These are phyloP conservation scores for Ophiocordyceps robertsii DNA, from an alignment of 2,329 filamentous ascomycete species.

Conservation along the genomic window DNA sequence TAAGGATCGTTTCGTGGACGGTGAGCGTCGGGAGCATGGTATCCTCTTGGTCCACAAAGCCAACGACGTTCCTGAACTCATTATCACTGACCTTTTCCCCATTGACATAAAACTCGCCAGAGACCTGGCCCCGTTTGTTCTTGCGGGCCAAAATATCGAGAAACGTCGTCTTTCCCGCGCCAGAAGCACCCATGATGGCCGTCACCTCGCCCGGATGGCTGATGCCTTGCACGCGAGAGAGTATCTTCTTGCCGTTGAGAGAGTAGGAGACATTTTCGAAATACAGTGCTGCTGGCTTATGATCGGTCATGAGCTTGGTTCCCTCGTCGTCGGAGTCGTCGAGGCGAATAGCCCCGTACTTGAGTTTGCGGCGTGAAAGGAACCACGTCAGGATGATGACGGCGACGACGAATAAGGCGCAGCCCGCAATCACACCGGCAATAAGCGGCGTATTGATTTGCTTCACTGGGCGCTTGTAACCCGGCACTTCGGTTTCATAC, in stretches of 20 bases:
- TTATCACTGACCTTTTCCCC: slow-evolving; percentile 75
- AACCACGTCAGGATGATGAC: slow-evolving; percentile 80
- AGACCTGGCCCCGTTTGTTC: slow-evolving; percentile 75
- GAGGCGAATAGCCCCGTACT: slow-evolving; percentile 62
- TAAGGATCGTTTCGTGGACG: slow-evolving; percentile 94
- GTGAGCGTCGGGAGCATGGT: slow-evolving; percentile 92
- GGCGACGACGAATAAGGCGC: slow-evolving; percentile 76
- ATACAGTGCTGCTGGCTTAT: slow-evolving; percentile 78
- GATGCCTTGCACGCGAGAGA: slow-evolving; percentile 66
- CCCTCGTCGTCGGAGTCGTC: slow-evolving; percentile 86
- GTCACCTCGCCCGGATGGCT: slow-evolving; percentile 93
- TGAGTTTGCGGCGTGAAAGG: slow-evolving; percentile 59
- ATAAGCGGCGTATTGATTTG: slow-evolving; percentile 96
- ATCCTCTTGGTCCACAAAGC: slow-evolving; percentile 97
- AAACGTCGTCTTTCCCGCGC: slow-evolving; percentile 94
- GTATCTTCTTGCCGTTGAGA: slow-evolving; percentile 77
- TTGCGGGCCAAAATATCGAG: slow-evolving; percentile 91
- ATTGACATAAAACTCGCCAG: slow-evolving; percentile 82
- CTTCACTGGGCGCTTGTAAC: slow-evolving; percentile 78
- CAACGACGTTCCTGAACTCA: slow-evolving; percentile 84
- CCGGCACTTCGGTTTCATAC: slow-evolving; percentile 83
- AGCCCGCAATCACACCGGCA: slow-evolving; percentile 78
- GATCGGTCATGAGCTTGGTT: slow-evolving; percentile 75
- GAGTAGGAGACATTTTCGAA: slow-evolving; percentile 82
- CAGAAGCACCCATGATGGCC: slow-evolving; percentile 96